Conservation (phyloP, 331 rosid species). For the Quercus phellos region DNA sequence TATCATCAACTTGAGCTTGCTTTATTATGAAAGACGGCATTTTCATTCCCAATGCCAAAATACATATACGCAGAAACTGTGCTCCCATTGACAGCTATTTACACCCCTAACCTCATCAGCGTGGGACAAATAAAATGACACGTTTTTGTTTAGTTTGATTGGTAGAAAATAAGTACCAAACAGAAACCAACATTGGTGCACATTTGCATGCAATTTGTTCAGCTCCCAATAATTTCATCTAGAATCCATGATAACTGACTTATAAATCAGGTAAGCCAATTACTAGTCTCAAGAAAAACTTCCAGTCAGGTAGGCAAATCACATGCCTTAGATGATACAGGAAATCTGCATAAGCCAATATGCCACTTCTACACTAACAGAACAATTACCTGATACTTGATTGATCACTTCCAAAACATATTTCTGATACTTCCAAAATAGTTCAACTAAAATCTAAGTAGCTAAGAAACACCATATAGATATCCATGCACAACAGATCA, state of each 20-base stretch:
- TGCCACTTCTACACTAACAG: not conserved
- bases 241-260: not conserved
- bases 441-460: not conserved
- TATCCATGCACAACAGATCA: not conserved
- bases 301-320: not conserved
- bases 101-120: not conserved
- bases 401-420: not conserved
- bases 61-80: not conserved
- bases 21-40: not conserved
- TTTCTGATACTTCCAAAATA: not conserved
- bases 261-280: not conserved
- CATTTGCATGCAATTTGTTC: not conserved
- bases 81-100: not conserved
- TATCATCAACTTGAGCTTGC: not conserved
- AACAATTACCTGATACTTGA: not conserved
- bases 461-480: not conserved
- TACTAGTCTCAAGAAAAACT: not conserved
- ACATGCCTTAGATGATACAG: not conserved
- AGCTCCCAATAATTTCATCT: not conserved
- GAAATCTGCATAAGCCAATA: not conserved
- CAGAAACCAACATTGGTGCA: not conserved
- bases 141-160: no score
- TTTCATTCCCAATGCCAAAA: not conserved
- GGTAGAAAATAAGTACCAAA: no score
- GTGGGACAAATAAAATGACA: no score